phyloP scores from a whole-genome alignment of 2,329 filamentous ascomycete species.

The Fusarium chaquense region DNA sequence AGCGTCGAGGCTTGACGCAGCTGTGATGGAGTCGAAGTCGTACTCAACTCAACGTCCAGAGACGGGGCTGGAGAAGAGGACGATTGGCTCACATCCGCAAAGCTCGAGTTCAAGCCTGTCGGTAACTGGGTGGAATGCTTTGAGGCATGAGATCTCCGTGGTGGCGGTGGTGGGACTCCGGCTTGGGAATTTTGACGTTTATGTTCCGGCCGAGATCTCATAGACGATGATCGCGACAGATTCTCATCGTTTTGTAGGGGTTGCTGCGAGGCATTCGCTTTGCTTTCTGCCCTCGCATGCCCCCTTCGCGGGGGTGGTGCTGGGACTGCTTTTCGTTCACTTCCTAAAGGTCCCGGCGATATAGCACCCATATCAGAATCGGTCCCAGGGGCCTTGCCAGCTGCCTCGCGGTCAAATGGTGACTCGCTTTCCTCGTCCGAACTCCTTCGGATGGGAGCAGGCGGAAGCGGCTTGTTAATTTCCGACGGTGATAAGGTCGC shows the following conservation, averaged over 20 bases:
- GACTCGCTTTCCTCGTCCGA: slow-evolving; percentile 63
- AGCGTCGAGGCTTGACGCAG: slow-evolving; percentile 21
- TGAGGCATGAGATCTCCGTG: slow-evolving; percentile 61
- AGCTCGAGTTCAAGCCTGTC: slow-evolving; percentile 47
- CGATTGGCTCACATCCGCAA: slow-evolving; percentile 47
- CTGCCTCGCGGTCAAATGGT: slow-evolving; percentile 66
- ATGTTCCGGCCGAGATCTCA: slow-evolving; percentile 60
- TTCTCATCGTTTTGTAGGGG: slow-evolving; percentile 53
- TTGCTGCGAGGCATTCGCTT: slow-evolving; percentile 35
- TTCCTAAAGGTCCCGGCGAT: slow-evolving; percentile 51
- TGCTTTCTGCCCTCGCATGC: slow-evolving; percentile 62
- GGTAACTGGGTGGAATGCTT: slow-evolving; percentile 47
- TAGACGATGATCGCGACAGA: slow-evolving; percentile 63
- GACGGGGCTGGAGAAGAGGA: slow-evolving; percentile 37
- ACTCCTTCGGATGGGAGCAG: slow-evolving; percentile 61
- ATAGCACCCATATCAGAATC: slow-evolving; percentile 49
- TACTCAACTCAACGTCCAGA: slow-evolving; percentile 34
- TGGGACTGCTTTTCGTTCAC: slow-evolving; percentile 59
- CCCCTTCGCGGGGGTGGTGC: slow-evolving; percentile 64
- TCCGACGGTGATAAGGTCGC: slow-evolving; percentile 39
- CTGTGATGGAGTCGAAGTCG: slow-evolving; percentile 17
- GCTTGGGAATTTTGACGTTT: slow-evolving; percentile 57
- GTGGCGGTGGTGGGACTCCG: slow-evolving; percentile 68
- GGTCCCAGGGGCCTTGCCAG: slow-evolving; percentile 63
- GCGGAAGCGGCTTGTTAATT: slow-evolving; percentile 69